Conservation (phyloP, 768 basidiomycete genomes). For the Terana coerulea region DNA sequence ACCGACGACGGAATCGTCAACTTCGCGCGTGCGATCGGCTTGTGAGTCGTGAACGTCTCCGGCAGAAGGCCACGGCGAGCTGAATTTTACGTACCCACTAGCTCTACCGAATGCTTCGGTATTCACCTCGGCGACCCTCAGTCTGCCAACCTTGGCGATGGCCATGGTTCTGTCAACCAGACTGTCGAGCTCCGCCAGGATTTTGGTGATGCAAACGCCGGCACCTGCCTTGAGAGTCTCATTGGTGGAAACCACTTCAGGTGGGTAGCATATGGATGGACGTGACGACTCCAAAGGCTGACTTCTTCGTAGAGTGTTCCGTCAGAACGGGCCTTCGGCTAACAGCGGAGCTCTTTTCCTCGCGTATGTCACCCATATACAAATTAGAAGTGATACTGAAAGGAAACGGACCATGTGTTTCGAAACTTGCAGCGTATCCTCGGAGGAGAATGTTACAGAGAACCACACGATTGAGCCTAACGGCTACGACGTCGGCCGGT, state of each 20-base stretch:
- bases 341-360: constrained; percentile 51
- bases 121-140: constrained; percentile 34
- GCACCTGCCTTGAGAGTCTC: constrained; percentile 45
- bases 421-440: constrained; percentile 40
- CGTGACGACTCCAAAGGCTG: background rate
- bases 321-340: constrained; percentile 55
- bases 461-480: constrained; percentile 42
- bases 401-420: background rate
- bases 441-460: constrained; percentile 39
- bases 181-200: constrained; percentile 43
- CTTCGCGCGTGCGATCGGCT: constrained; percentile 59
- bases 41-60: constrained; percentile 37
- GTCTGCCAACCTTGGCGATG: constrained; percentile 47
- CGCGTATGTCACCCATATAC: constrained; percentile 37
- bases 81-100: constrained; percentile 31
- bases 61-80: background rate
- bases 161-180: constrained; percentile 42
- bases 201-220: constrained; percentile 29
- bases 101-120: constrained; percentile 34
- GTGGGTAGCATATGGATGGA: constrained; percentile 42
- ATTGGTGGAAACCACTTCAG: constrained; percentile 48
- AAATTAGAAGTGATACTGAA: background rate
- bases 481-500: constrained; percentile 49
- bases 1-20: constrained; percentile 54
- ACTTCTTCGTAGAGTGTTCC: constrained; percentile 38